phyloP scores from a whole-genome alignment of 2,329 filamentous ascomycete genomes.

The Eurotiales sp. region DNA sequence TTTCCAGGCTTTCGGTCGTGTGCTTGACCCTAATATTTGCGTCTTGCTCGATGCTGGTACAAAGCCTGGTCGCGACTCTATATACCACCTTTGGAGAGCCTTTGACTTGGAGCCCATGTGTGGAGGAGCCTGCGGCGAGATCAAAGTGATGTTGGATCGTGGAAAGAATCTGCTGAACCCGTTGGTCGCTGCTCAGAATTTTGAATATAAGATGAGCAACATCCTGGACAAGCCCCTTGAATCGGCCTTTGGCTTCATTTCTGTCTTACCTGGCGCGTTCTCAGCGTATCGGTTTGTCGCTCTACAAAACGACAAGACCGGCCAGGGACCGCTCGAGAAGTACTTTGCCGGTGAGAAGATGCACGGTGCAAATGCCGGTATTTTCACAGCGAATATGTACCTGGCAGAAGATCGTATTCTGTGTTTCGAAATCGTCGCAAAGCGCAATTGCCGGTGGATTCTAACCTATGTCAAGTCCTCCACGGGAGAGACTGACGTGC shows the following conservation, averaged over 20 bases:
- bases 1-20: conserved; percentile 91
- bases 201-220: conserved; percentile 99
- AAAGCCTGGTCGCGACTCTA: conserved; percentile 86
- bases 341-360: conserved; percentile 98
- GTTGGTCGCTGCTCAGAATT: conserved; percentile 93
- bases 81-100: conserved; percentile 98
- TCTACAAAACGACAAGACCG: conserved; percentile 93
- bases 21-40: conserved; percentile 93
- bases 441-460: conserved; percentile 96
- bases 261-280: conserved; percentile 92
- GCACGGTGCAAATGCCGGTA: conserved; percentile 85
- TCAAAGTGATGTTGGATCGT: conserved; percentile 90
- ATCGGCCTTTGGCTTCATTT: conserved; percentile 96
- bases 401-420: conserved; percentile 51
- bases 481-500: conserved; percentile 94
- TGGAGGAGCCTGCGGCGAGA: conserved; percentile 94
- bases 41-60: conserved; percentile 95
- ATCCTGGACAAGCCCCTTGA: conserved; percentile 97
- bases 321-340: conserved; percentile 86
- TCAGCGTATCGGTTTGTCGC: conserved; percentile 96
- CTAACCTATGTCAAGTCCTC: conserved; percentile 98
- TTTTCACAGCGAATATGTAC: conserved; percentile 85
- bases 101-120: conserved; percentile 98
- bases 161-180: conserved; percentile 91
- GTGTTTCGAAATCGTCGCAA: conserved; percentile 80